Conservation (phyloP, 176 grass and related monocot species). For the Oryza glaberrima region DNA sequence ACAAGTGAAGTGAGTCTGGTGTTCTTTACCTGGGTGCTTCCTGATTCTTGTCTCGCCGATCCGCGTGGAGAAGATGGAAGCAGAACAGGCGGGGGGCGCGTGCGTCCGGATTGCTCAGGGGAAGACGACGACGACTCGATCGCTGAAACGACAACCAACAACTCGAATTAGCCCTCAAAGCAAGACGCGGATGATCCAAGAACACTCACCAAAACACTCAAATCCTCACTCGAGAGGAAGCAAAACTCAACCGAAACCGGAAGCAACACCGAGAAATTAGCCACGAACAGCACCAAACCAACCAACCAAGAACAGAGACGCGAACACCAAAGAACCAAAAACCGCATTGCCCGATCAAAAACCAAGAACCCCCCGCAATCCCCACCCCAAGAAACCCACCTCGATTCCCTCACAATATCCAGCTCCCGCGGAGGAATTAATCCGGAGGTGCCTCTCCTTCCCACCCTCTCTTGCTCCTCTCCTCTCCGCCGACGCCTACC, state of each 20-base stretch:
- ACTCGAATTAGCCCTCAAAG: neutral
- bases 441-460: neutral
- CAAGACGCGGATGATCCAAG: neutral
- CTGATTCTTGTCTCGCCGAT: neutral
- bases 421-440: neutral
- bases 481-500: neutral
- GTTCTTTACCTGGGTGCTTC: neutral
- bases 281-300: neutral
- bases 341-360: neutral
- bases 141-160: constrained; percentile 31
- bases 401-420: neutral
- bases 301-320: neutral
- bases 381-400: neutral
- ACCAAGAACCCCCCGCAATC: neutral
- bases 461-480: neutral
- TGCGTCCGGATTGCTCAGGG: neutral
- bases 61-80: neutral
- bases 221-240: neutral
- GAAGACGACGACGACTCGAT: neutral
- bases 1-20: neutral
- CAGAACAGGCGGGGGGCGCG: too few relatives aligned
- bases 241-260: neutral
- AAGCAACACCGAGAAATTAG: neutral
- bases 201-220: neutral
- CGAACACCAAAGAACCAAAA: neutral